Conservation (phyloP, 345 rosid genomes). For the Lumnitzera littorea region DNA sequence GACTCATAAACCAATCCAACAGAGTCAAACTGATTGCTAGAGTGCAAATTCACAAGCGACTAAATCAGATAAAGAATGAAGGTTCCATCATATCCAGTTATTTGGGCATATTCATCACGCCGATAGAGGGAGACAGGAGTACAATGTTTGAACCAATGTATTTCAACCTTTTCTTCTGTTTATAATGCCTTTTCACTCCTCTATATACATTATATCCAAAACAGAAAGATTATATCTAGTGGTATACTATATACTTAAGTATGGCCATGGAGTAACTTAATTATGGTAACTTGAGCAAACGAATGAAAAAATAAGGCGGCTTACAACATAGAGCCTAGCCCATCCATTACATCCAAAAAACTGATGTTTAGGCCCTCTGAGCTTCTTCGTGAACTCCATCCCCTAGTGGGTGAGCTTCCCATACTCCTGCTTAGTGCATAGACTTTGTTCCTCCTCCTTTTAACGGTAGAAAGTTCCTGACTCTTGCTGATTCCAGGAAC, state of each 20-base stretch:
- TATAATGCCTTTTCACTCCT: neutral
- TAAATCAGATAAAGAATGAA: too few relatives aligned
- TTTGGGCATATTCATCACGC: neutral
- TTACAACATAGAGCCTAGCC: constrained; percentile 27
- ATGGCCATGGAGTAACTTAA: too few relatives aligned
- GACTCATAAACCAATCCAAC: too few relatives aligned
- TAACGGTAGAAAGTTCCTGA: constrained; percentile 44
- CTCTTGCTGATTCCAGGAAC: constrained; percentile 71
- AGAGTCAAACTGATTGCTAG: too few relatives aligned
- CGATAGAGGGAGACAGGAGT: too few relatives aligned
- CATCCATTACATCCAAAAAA: constrained; percentile 46
- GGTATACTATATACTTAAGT: too few relatives aligned
- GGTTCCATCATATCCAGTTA: too few relatives aligned
- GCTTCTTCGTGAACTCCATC: neutral
- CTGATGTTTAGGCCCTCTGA: constrained; percentile 18
- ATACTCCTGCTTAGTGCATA: constrained; percentile 54
- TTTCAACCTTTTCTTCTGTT: neutral
- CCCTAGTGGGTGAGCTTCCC: constrained; percentile 54
- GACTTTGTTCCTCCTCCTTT: constrained; percentile 25
- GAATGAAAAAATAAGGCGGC: constrained; percentile 2
- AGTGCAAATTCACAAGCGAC: neutral
- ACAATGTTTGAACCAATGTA: neutral
- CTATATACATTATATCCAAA: neutral
- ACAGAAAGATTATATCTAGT: too few relatives aligned
- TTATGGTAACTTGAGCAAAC: neutral